Evolutionary conservation across 2,329 filamentous ascomycete genomes (phyloP), one percentile per base, ranked within the genome.

Genomic region (Fusarium siculi): DNA sequence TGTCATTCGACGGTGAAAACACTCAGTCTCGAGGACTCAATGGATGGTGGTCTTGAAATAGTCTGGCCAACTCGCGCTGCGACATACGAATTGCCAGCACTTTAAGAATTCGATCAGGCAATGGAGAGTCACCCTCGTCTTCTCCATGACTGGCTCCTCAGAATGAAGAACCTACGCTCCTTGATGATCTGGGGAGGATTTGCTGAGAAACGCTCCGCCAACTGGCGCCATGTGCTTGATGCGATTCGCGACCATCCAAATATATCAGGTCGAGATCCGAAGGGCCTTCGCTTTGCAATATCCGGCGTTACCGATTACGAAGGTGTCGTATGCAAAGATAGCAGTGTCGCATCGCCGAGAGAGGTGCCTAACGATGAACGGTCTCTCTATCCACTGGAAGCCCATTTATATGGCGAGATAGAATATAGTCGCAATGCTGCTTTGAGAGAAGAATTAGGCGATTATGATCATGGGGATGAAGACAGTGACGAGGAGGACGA

Each of bases 101-200:
- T 43, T 1, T n/a, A 5, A 23, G n/a, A 23, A 0, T 10, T 43
- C 9, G 6, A 0, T 4, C n/a, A 23, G 6, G n/a, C n/a, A 18
- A 23, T 16, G 1, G 0, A 7, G 9, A 23, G 0, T n/a, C 1
- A 18, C 11, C n/a, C 42, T 16, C n/a, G 5, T 1, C 42, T 43
- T 18, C n/a, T 43, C 15, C 42, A 18, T 16, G 5, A 7, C 7
- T 43, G 42, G 42, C 42, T 43, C 1, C n/a, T 43, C 4, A 43
- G 10, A 18, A 43, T 43, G n/a, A 43, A 43, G 7, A 16, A 43
- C 5, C 9, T 43, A n/a, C n/a, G n/a, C 42, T 43, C 30, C 4
- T 32, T 32, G 11, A 32, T 12, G 30, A 14, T 32, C 30, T 14
- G 12, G 11, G 12, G 30, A 32, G 30, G 30, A 12, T 2, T 32